Conservation (phyloP, 305 asterid species). For the Fraxinus sp. region DNA sequence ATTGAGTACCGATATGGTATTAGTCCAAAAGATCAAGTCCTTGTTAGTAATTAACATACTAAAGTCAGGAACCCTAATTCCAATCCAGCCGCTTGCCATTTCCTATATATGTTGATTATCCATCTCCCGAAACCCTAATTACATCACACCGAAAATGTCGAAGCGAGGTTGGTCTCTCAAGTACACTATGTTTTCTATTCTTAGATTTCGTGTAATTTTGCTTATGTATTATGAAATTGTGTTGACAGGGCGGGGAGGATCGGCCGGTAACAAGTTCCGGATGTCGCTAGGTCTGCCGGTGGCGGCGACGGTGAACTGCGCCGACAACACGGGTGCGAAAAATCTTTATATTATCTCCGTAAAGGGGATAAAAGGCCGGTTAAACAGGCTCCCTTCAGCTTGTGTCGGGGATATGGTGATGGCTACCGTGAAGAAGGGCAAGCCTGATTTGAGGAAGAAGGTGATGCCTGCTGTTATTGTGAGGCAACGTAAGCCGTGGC, state of each 20-base stretch:
- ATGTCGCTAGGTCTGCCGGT: conserved; percentile 60
- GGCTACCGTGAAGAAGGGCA: conserved; percentile 64
- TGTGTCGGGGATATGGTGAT: conserved; percentile 70
- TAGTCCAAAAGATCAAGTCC: background rate
- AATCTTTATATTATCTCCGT: conserved; percentile 52
- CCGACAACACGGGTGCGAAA: conserved; percentile 51
- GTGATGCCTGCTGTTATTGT: conserved; percentile 66
- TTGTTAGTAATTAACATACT: background rate
- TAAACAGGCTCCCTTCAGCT: conserved; percentile 54
- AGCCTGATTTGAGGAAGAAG: conserved; percentile 58
- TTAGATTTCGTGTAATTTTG: background rate
- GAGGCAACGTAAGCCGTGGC: conserved; percentile 60
- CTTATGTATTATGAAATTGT: background rate
- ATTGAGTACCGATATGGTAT: background rate
- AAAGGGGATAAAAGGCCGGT: conserved; percentile 53
- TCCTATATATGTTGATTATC: background rate
- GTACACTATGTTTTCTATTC: background rate
- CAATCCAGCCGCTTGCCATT: background rate
- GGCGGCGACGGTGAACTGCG: conserved; percentile 64
- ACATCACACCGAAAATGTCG: conserved; percentile 32
- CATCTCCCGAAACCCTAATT: background rate
- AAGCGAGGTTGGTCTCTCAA: conserved; percentile 35
- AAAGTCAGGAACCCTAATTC: background rate
- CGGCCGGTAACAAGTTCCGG: conserved; percentile 58
- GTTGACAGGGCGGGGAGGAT: conserved; percentile 50